Evolutionary conservation across 2,329 filamentous ascomycete genomes (phyloP).

Genomic region (Ascochyta pisi): DNA sequence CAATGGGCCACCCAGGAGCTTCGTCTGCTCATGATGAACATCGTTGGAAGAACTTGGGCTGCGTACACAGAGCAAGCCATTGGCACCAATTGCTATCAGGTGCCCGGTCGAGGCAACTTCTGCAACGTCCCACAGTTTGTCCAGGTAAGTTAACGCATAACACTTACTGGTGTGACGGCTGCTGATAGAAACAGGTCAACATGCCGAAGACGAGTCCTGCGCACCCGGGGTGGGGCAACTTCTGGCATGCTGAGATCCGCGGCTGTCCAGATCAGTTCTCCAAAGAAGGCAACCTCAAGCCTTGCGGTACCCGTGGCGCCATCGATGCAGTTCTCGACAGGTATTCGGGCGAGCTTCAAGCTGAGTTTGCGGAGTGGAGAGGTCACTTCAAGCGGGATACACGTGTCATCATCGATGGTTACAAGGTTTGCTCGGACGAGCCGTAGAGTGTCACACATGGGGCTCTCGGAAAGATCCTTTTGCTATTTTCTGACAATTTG

Average conservation of each 20-base stretch:
- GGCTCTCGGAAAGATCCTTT: too few species aligned
- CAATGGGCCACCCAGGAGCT: neutral
- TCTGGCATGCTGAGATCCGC: neutral
- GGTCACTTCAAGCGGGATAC: neutral
- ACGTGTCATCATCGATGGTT: slow-evolving; percentile 1
- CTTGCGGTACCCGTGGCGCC: neutral
- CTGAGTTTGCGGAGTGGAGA: neutral
- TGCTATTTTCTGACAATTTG: too few species aligned
- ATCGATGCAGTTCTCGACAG: neutral
- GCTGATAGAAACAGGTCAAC: neutral
- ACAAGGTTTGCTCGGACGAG: neutral
- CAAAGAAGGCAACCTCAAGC: neutral
- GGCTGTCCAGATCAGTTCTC: neutral
- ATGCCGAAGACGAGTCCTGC: neutral
- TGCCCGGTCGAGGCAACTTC: neutral
- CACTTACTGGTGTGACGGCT: neutral
- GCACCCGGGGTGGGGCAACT: neutral
- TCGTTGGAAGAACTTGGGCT: neutral
- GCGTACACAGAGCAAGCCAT: neutral
- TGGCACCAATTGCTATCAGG: neutral
- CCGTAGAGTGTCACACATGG: neutral
- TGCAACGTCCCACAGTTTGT: neutral
- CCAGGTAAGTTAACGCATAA: neutral
- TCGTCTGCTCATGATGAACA: neutral
- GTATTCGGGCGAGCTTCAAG: neutral